Evolutionary conservation across 2,329 filamentous ascomycete species (phyloP).

Genomic region (Claviceps spartinae): DNA sequence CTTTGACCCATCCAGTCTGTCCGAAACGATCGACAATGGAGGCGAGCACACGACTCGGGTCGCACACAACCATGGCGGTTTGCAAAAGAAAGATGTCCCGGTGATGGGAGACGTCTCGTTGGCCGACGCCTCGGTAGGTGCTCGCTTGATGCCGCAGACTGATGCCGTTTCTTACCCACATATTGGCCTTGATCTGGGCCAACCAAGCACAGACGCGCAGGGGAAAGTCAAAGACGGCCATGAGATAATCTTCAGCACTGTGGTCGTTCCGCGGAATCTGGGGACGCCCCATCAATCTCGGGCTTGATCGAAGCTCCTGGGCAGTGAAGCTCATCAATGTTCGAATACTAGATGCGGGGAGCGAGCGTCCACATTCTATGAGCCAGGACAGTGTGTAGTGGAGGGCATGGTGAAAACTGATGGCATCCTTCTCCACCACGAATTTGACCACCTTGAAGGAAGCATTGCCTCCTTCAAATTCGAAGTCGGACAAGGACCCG

Average conservation of each 20-base stretch:
- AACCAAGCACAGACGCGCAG: slow-evolving; percentile 91
- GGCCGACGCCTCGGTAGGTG: slow-evolving; percentile 78
- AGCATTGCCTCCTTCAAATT: slow-evolving; percentile 51
- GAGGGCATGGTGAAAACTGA: slow-evolving; percentile 94
- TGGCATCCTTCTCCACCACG: slow-evolving; percentile 73
- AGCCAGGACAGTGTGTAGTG: slow-evolving; percentile 97
- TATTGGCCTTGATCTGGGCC: slow-evolving; percentile 92
- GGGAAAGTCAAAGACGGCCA: slow-evolving; percentile 85
- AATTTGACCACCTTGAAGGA: slow-evolving; percentile 69
- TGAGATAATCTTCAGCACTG: slow-evolving; percentile 62
- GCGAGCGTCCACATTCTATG: slow-evolving; percentile 71
- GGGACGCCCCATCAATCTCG: slow-evolving; percentile 46
- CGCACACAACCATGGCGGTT: slow-evolving; percentile 74
- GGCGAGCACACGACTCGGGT: slow-evolving; percentile 70
- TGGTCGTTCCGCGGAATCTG: slow-evolving; percentile 43
- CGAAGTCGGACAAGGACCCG: slow-evolving; percentile 63
- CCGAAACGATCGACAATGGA: slow-evolving; percentile 88
- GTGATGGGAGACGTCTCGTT: slow-evolving; percentile 86
- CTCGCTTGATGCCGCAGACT: slow-evolving; percentile 90
- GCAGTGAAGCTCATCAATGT: slow-evolving; percentile 58
- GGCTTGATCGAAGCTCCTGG: slow-evolving; percentile 53
- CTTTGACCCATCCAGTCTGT: slow-evolving; percentile 75
- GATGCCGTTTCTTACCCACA: slow-evolving; percentile 97
- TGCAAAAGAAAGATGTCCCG: slow-evolving; percentile 91
- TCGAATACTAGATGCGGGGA: slow-evolving; percentile 53